Conservation (phyloP, 1,284 basidiomycete species). For the Sphaerobolus stellatus region DNA sequence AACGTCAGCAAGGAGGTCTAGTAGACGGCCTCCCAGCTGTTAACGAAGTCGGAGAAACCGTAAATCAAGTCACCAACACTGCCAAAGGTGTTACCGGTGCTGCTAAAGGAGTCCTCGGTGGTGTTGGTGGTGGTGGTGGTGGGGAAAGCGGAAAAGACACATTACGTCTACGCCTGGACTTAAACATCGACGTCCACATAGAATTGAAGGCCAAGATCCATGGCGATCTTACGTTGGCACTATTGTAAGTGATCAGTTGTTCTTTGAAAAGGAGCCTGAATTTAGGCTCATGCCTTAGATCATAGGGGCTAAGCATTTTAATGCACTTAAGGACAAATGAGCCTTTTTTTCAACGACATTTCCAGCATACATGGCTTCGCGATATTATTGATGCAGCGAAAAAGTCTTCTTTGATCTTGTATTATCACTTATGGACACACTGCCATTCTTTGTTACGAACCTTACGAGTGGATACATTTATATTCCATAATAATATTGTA, state of each 20-base stretch:
- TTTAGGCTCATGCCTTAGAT: background rate
- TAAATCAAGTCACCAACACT: background rate
- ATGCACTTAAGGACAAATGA: background rate
- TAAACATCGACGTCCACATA: background rate
- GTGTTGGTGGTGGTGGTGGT: background rate
- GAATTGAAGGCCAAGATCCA: background rate
- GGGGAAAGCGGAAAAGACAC: background rate
- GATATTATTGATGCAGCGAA: too few species aligned
- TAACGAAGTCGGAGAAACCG: background rate
- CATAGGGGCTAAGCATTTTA: background rate
- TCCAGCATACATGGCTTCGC: background rate
- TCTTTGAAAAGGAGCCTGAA: background rate
- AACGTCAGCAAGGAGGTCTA: slow-evolving; percentile 28
- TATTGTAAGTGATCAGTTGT: background rate
- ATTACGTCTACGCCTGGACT: background rate
- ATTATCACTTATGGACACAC: too few species aligned
- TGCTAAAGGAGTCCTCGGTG: background rate
- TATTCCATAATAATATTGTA: too few species aligned
- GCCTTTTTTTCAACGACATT: background rate
- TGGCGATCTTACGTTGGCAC: background rate
- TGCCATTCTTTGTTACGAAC: too few species aligned
- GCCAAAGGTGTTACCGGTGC: background rate
- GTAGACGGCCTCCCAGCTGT: background rate
- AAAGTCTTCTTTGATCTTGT: too few species aligned
- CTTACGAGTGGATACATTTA: too few species aligned